phyloP scores from a whole-genome alignment of 2,329 filamentous ascomycete genomes.

The Fusarium protoensiforme region DNA sequence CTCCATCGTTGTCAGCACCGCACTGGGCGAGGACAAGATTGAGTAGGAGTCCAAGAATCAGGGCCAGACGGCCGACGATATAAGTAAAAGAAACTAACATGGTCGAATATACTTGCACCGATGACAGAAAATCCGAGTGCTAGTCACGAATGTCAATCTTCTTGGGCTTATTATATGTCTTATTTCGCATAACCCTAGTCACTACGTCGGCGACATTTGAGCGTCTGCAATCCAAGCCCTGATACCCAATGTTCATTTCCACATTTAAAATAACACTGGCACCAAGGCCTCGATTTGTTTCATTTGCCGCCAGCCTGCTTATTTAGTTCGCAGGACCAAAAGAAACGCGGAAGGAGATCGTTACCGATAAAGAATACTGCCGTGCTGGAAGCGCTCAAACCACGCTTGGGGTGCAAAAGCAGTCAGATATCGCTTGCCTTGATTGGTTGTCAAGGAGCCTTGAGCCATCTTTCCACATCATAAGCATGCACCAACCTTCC shows the following conservation, averaged over 20 bases:
- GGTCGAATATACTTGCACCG: not conserved
- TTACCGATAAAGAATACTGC: not conserved
- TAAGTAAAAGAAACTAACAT: not conserved
- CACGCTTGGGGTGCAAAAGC: not conserved
- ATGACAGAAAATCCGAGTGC: not conserved
- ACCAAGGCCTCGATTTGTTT: not conserved
- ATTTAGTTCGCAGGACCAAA: not conserved
- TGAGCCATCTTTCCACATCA: not conserved
- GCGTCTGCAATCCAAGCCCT: not conserved
- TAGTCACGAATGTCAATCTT: not conserved
- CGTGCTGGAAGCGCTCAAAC: not conserved
- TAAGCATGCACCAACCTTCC: not conserved
- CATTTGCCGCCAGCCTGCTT: not conserved
- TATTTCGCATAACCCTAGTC: not conserved
- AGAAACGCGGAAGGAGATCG: not conserved
- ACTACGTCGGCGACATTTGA: not conserved
- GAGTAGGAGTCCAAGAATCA: not conserved
- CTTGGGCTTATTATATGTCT: not conserved
- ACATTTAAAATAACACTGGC: not conserved
- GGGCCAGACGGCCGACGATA: not conserved
- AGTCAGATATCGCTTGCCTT: not conserved
- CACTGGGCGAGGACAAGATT: not conserved
- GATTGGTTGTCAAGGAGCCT: not conserved
- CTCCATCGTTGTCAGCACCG: conserved; percentile 2
- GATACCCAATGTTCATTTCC: not conserved